Evolutionary conservation across 495 filamentous ascomycete species (phyloP).

Genomic region (Recurvomyces mirabilis): DNA sequence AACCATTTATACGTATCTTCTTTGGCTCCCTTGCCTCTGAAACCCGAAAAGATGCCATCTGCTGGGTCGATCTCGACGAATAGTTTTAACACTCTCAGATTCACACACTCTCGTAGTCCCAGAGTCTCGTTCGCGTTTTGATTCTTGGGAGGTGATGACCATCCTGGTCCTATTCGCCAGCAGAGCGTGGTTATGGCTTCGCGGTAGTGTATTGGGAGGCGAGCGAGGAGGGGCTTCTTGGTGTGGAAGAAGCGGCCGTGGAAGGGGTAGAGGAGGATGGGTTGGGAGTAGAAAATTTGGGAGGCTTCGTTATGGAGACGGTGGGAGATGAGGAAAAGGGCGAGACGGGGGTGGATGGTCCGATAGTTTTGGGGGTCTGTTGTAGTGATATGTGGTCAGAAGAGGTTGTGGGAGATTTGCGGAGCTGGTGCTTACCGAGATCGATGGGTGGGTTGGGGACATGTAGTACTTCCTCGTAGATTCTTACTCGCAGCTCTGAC

Average conservation of each 20-base stretch:
- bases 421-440: constrained; percentile 30
- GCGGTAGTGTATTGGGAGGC: constrained; percentile 55
- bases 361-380: constrained; percentile 51
- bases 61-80: constrained; percentile 68
- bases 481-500: constrained; percentile 58
- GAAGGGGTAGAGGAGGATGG: constrained; percentile 66
- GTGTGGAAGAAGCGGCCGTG: constrained; percentile 57
- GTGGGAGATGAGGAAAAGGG: constrained; percentile 50
- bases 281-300: constrained; percentile 65
- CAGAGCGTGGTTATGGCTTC: constrained; percentile 56
- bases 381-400: not conserved
- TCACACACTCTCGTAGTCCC: constrained; percentile 52
- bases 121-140: constrained; percentile 60
- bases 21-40: constrained; percentile 41
- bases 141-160: constrained; percentile 58
- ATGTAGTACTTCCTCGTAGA: constrained; percentile 55
- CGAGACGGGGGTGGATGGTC: constrained; percentile 43
- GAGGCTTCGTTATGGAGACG: constrained; percentile 62
- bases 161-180: constrained; percentile 70
- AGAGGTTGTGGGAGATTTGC: not conserved
- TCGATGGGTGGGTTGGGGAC: constrained; percentile 51
- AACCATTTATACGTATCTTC: constrained; percentile 69
- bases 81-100: constrained; percentile 53
- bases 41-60: constrained; percentile 60
- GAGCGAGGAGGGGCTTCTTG: constrained; percentile 51